These are phyloP conservation scores for Cordyceps fumosorosea DNA, from an alignment of 2,329 filamentous ascomycete genomes.

Conservation along the genomic window DNA sequence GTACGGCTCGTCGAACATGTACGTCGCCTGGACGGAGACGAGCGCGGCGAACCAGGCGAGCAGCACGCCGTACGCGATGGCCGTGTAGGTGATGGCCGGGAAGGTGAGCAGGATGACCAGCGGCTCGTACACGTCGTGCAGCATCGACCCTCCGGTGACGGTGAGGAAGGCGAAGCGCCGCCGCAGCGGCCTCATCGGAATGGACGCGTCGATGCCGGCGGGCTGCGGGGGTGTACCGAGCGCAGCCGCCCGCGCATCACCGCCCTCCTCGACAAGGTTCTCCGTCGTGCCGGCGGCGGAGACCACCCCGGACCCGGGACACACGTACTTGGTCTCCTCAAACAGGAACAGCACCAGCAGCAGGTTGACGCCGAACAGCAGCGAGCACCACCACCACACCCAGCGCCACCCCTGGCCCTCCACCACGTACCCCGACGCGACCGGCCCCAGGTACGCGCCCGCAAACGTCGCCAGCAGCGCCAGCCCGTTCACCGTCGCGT, in stretches of 20 bases:
- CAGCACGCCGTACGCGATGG: constrained; percentile 32
- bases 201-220: constrained; percentile 15
- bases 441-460: constrained; percentile 24
- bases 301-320: not conserved
- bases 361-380: constrained; percentile 17
- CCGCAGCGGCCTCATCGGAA: constrained; percentile 16
- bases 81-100: constrained; percentile 32
- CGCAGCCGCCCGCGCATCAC: constrained; percentile 1
- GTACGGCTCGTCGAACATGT: constrained; percentile 26
- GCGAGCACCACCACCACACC: constrained; percentile 32
- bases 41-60: constrained; percentile 30
- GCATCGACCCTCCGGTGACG: constrained; percentile 13
- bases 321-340: constrained; percentile 21
- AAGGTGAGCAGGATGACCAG: constrained; percentile 16
- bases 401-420: constrained; percentile 23
- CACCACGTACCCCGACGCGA: constrained; percentile 24
- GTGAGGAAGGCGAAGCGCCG: constrained; percentile 20
- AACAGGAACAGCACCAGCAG: constrained; percentile 30
- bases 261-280: not conserved
- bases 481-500: constrained; percentile 38
- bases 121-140: constrained; percentile 14
- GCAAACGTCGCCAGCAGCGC: constrained; percentile 30
- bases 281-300: not conserved
- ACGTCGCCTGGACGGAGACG: constrained; percentile 13
- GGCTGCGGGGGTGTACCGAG: constrained; percentile 27